Evolutionary conservation across 176 grass and related monocot genomes (phyloP).

Genomic region (Avena sativa): DNA sequence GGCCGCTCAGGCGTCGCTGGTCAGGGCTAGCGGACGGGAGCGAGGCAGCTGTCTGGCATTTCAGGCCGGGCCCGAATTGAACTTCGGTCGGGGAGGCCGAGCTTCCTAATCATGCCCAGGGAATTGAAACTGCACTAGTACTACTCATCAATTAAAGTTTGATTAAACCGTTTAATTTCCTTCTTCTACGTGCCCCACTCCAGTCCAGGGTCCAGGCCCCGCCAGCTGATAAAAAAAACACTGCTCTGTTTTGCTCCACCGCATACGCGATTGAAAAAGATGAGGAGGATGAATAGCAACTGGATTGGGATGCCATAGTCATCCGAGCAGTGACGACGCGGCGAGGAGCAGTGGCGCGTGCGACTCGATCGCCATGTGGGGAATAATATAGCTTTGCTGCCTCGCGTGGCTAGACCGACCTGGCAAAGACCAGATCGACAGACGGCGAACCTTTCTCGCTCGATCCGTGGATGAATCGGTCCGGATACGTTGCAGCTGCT

Average conservation of each 20-base stretch:
- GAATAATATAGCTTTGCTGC: not conserved
- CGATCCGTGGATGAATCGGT: not conserved
- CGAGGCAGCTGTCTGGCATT: not conserved
- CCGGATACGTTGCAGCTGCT: not conserved
- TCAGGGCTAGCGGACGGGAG: not conserved
- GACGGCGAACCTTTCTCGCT: no score
- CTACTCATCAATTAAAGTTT: no score
- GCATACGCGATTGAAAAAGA: not conserved
- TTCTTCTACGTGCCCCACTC: no score
- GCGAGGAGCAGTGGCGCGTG: not conserved
- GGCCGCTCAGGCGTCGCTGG: not conserved
- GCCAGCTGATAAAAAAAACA: not conserved
- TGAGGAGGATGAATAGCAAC: not conserved
- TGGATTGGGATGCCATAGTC: not conserved
- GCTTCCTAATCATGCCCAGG: no score
- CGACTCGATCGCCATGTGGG: not conserved
- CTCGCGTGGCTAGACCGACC: not conserved
- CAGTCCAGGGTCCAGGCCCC: no score
- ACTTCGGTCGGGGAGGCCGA: not conserved
- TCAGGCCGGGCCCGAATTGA: not conserved
- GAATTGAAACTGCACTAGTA: no score
- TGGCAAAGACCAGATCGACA: not conserved
- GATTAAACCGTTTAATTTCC: no score
- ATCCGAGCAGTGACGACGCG: not conserved
- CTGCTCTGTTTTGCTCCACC: not conserved